These are phyloP conservation scores for Penicillium robsamsonii DNA, from an alignment of 495 filamentous ascomycete species.

Conservation along the genomic window DNA sequence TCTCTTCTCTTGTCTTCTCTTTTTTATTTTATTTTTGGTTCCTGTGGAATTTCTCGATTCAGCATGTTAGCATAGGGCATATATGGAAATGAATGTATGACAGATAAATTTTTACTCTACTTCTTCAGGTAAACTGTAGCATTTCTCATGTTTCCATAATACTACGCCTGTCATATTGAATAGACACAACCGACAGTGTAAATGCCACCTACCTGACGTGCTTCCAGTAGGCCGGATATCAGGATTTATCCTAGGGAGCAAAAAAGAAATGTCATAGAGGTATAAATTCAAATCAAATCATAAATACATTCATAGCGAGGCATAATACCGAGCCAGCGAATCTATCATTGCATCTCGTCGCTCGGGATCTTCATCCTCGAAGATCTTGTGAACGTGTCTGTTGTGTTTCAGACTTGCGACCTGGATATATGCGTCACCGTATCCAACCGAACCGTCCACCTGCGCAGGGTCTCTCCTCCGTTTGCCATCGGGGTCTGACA, in stretches of 20 bases:
- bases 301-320: neutral
- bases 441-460: conserved; percentile 6
- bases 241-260: neutral
- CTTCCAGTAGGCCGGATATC: neutral
- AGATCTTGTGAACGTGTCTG: conserved; percentile 15
- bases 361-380: conserved; percentile 15
- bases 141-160: neutral
- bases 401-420: conserved; percentile 15
- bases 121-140: neutral
- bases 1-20: neutral
- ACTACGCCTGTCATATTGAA: too few relatives aligned
- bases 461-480: neutral
- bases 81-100: conserved; percentile 6
- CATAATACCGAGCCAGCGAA: conserved; percentile 11
- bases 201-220: too few relatives aligned
- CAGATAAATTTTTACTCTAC: neutral
- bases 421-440: conserved; percentile 5
- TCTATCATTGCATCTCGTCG: conserved; percentile 20
- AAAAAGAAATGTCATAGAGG: neutral
- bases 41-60: neutral
- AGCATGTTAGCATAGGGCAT: conserved; percentile 15
- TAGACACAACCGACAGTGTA: too few relatives aligned
- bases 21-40: neutral
- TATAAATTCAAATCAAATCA: neutral
- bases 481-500: conserved; percentile 6